phyloP scores from a whole-genome alignment of 108 stramenopile species.

The Pseudonitzschia delicatissima region DNA sequence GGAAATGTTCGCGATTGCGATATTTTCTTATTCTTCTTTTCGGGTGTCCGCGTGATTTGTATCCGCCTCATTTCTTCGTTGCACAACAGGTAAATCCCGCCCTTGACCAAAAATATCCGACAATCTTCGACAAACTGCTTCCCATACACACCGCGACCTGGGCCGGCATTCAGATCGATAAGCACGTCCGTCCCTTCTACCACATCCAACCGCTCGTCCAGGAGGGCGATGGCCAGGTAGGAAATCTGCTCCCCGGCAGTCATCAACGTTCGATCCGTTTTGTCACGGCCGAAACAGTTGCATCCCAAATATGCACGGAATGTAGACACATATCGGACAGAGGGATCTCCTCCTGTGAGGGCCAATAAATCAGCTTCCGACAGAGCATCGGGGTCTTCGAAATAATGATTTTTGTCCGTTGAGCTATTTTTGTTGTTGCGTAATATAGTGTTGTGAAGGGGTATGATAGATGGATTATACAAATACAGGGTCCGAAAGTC shows the following conservation, averaged over 20 bases:
- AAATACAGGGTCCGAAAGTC: constrained; percentile 3
- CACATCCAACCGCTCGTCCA: constrained; percentile 2
- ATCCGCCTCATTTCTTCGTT: background rate
- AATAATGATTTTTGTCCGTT: background rate
- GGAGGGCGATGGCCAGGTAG: constrained; percentile 9
- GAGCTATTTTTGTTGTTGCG: background rate
- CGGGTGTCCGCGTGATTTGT: background rate
- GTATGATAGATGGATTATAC: constrained; percentile 2
- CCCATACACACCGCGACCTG: background rate
- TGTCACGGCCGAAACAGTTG: constrained; percentile 10
- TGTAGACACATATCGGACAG: background rate
- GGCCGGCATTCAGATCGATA: constrained; percentile 7
- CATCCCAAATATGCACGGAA: constrained; percentile 12
- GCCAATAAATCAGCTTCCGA: background rate
- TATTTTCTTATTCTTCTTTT: background rate
- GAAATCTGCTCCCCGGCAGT: constrained; percentile 7
- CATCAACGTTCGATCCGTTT: constrained; percentile 1
- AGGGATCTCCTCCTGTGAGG: background rate
- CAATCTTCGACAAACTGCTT: background rate
- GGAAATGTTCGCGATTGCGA: background rate
- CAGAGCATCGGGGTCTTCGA: background rate
- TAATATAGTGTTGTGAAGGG: background rate
- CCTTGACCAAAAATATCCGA: background rate
- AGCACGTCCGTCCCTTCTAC: constrained; percentile 1
- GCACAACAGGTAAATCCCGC: background rate